phyloP scores from a whole-genome alignment of 495 filamentous ascomycete genomes.

The Chaetomium fimeti region DNA sequence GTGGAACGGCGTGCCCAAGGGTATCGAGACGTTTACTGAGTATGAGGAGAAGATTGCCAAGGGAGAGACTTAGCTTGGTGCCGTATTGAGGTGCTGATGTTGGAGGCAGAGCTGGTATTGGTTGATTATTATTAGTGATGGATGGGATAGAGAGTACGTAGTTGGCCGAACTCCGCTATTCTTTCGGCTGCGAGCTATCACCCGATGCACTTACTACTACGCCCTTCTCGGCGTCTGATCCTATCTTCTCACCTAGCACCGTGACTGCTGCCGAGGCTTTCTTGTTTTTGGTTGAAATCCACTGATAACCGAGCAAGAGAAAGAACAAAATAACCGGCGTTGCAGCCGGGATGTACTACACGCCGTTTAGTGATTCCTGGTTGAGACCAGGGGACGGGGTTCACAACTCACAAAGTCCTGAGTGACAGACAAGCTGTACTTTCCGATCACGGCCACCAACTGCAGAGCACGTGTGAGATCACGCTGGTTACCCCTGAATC shows the following conservation, averaged over 20 bases:
- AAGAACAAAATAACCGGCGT: background rate
- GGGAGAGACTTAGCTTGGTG: background rate
- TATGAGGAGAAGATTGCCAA: slow-evolving; percentile 28
- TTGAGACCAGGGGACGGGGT: too few species aligned
- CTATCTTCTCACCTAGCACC: too few species aligned
- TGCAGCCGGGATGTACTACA: background rate
- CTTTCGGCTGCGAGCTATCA: background rate
- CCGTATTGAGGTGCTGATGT: background rate
- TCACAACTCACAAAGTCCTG: background rate
- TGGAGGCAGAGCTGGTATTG: too few species aligned
- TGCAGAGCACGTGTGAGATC: background rate
- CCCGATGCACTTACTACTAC: background rate
- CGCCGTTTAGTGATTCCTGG: background rate
- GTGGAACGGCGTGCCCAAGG: slow-evolving; percentile 31
- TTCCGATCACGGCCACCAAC: background rate
- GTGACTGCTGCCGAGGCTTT: background rate
- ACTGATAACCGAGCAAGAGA: background rate
- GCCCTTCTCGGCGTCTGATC: background rate
- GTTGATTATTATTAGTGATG: background rate
- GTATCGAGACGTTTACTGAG: slow-evolving; percentile 24
- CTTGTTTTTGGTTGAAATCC: slow-evolving; percentile 4
- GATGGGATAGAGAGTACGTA: background rate
- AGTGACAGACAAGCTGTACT: background rate
- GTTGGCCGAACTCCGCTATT: background rate
- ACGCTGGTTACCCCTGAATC: background rate